Evolutionary conservation across 768 basidiomycete species (phyloP), one percentile per base, ranked within the genome.

Genomic region (Leccinum aurantiacum): DNA sequence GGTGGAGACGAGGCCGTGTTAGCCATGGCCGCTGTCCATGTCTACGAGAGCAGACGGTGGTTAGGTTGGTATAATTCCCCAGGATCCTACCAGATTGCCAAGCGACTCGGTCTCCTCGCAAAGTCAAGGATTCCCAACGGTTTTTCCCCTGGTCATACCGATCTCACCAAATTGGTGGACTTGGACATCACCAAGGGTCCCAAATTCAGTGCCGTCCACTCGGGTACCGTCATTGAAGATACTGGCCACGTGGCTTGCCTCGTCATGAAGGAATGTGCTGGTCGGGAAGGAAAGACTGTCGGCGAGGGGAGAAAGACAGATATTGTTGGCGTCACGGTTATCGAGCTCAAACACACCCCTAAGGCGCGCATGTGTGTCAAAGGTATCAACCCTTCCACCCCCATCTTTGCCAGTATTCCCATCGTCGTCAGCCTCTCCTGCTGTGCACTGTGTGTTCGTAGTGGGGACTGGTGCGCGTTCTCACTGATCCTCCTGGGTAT

Each of bases 11-110:
- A 72, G 25, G 74, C 74, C 0, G 59, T 74, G 19, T 67, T 73
- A 13, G 70, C 74, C 13, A 67, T 73, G 67, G 61, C 65, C 13
- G 64, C 67, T 15, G 70, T 68, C 10, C 71, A 69, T n/a, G 6
- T 75, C 19, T 71, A 64, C 51, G 54, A 60, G 33, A 63, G 57
- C 4, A 58, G 64, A 19, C 67, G 54, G 27, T 75, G 67, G 68
- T 47, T 71, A 13, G 74, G 74, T 1, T 75, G 69, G 70, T 75
- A 75, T 49, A 75, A 75, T 47, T 66, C 71, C 7, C 74, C 74
- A 6, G 74, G 74, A 29, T 65, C 69, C n/a, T 70, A 66, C 55
- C 62, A 60, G 6, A 61, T 71, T 17, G 66, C 67, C 19, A 72
- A 65, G 57, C 64, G 57, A 25, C 66, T 67, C n/a, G 66, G 67